Percentiles rank a stretch among this genome's conserved stretches.
phyloP scores from a whole-genome alignment of 2,329 filamentous ascomycete species.

The Colletotrichum cordylinicola region DNA sequence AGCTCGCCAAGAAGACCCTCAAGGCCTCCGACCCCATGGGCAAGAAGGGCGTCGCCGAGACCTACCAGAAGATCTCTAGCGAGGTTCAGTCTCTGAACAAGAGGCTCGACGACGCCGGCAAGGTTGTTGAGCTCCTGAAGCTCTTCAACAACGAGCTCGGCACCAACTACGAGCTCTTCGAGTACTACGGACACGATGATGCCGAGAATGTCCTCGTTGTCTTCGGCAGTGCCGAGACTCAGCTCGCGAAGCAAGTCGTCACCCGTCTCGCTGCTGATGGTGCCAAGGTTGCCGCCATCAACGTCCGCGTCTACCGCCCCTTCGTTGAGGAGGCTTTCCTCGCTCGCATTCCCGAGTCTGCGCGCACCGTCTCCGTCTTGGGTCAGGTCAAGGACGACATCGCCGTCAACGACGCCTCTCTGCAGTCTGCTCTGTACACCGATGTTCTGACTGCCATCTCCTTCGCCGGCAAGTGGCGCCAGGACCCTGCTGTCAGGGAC shows the following conservation, averaged over 20 bases:
- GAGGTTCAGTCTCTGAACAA: constrained; percentile 68
- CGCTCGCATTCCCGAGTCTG: constrained; percentile 76
- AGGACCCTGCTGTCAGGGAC: constrained; percentile 73
- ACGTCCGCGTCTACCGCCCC: constrained; percentile 91
- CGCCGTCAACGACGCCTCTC: constrained; percentile 74
- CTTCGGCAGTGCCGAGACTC: constrained; percentile 91
- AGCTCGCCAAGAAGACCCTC: constrained; percentile 81
- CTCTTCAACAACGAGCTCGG: constrained; percentile 90
- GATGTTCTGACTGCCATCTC: constrained; percentile 87
- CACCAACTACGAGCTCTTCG: constrained; percentile 90
- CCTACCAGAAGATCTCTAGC: constrained; percentile 71
- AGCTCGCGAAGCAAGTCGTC: constrained; percentile 83
- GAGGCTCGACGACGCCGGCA: constrained; percentile 76
- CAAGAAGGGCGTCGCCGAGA: constrained; percentile 70
- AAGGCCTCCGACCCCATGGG: constrained; percentile 81
- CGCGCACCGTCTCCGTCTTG: constrained; percentile 80
- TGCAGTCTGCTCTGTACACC: constrained; percentile 88
- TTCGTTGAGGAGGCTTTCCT: constrained; percentile 96
- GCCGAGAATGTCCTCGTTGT: constrained; percentile 87
- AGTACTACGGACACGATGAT: constrained; percentile 85
- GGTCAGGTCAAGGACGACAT: constrained; percentile 83
- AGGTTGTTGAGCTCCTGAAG: constrained; percentile 71
- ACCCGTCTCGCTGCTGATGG: constrained; percentile 74
- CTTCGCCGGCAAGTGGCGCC: constrained; percentile 73
- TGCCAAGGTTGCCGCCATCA: constrained; percentile 83